phyloP scores from a whole-genome alignment of 1,139 yeast genomes.

The Pichia sp. region DNA sequence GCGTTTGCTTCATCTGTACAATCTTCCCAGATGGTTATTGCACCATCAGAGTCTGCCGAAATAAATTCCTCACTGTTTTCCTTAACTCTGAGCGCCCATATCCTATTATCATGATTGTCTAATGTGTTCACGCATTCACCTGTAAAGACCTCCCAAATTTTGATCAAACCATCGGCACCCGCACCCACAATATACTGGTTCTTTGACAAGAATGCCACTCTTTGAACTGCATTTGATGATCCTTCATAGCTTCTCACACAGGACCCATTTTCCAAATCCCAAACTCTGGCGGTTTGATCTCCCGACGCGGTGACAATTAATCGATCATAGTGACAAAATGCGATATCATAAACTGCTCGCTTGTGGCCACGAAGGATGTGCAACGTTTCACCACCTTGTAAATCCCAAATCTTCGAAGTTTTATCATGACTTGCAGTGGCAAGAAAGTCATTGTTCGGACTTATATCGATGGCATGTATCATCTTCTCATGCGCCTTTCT shows the following conservation, averaged over 20 bases:
- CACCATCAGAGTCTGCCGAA: conserved; percentile 94
- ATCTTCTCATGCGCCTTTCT: conserved; percentile 97
- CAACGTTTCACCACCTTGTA: conserved; percentile 73
- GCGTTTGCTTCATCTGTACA: conserved; percentile 65
- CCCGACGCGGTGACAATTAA: conserved; percentile 77
- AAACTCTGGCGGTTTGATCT: conserved; percentile 82
- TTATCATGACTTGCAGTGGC: conserved; percentile 98
- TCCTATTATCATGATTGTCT: conserved; percentile 89
- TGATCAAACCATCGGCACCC: conserved; percentile 93
- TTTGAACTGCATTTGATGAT: conserved; percentile 86
- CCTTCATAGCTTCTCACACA: conserved; percentile 88
- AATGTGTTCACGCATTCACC: conserved; percentile 81
- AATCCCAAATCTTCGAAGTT: conserved; percentile 83
- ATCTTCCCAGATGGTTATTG: conserved; percentile 83
- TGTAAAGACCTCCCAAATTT: conserved; percentile 74
- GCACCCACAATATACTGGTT: conserved; percentile 71
- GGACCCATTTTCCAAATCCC: conserved; percentile 77
- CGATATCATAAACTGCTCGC: conserved; percentile 91
- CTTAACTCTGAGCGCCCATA: conserved; percentile 78
- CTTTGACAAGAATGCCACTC: conserved; percentile 64
- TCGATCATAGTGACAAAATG: conserved; percentile 76
- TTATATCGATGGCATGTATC: conserved; percentile 78
- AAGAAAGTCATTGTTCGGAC: conserved; percentile 82
- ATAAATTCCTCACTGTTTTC: conserved; percentile 66
- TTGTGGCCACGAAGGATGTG: conserved; percentile 87